Percentiles rank a stretch among this genome's conserved stretches.
These are phyloP conservation scores for Cryphonectria nitschkei DNA, from an alignment of 2,329 filamentous ascomycete species.

Conservation along the genomic window DNA sequence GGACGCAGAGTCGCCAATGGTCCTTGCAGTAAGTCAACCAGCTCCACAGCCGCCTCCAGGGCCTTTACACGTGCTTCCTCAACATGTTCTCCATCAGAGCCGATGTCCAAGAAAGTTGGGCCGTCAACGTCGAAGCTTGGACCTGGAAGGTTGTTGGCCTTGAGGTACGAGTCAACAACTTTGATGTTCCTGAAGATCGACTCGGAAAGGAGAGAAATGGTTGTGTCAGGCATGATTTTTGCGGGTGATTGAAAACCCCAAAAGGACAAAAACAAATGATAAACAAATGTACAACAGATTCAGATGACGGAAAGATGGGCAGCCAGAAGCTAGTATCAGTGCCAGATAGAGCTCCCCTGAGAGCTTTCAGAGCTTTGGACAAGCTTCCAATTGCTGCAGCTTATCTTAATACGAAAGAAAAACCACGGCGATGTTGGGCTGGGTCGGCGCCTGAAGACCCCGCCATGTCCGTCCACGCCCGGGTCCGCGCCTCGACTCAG, in stretches of 20 bases:
- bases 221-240: background rate
- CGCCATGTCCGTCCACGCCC: background rate
- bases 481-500: background rate
- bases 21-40: background rate
- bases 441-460: background rate
- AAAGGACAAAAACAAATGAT: background rate
- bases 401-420: background rate
- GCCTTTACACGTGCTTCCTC: background rate
- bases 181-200: background rate
- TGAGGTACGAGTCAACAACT: background rate
- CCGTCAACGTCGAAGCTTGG: background rate
- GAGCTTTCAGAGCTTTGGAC: background rate
- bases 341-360: background rate
- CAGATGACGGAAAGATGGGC: background rate
- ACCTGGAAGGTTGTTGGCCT: background rate
- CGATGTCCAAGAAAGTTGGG: background rate
- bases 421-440: background rate
- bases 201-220: background rate
- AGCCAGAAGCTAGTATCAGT: background rate
- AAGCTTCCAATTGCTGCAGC: background rate
- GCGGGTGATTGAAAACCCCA: background rate
- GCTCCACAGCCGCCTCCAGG: background rate
- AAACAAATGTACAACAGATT: background rate
- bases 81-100: background rate
- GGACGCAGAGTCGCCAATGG: background rate